Evolutionary conservation across 305 asterid genomes (phyloP).

Genomic region (Solanum hybrid): DNA sequence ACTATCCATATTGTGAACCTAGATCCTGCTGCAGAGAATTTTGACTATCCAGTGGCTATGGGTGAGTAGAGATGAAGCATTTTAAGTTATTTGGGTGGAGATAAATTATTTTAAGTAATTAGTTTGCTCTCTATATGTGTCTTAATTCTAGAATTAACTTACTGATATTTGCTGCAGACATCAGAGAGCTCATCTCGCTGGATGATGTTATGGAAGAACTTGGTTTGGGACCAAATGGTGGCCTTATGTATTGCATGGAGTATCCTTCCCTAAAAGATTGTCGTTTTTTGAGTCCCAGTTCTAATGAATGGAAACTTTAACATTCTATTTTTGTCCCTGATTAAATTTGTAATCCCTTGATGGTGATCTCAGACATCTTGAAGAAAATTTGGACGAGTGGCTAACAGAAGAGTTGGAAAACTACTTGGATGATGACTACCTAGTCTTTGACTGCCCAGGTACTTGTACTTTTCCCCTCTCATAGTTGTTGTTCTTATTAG

Average conservation of each 20-base stretch:
- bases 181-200: slow-evolving; percentile 73
- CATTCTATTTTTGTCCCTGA: neutral
- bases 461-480: neutral
- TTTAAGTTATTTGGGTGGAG: slow-evolving; percentile 6
- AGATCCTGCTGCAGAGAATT: slow-evolving; percentile 95
- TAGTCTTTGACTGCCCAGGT: slow-evolving; percentile 98
- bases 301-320: neutral
- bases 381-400: slow-evolving; percentile 91
- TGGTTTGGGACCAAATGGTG: slow-evolving; percentile 93
- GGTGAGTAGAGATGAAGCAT: slow-evolving; percentile 34
- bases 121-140: neutral
- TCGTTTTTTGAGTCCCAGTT: neutral
- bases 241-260: slow-evolving; percentile 98
- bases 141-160: neutral
- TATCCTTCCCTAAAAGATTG: slow-evolving; percentile 39
- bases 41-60: slow-evolving; percentile 90
- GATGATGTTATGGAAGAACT: slow-evolving; percentile 97
- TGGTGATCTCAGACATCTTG: slow-evolving; percentile 56
- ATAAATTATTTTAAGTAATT: neutral
- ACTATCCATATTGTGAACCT: slow-evolving; percentile 73
- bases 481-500: neutral
- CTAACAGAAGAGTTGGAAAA: slow-evolving; percentile 81
- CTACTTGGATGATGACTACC: slow-evolving; percentile 86
- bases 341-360: slow-evolving; percentile 38
- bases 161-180: slow-evolving; percentile 38